Evolutionary conservation across 257 asterid genomes (phyloP), one percentile per base, ranked within the genome.

Genomic region (Nicotiana undulata): DNA sequence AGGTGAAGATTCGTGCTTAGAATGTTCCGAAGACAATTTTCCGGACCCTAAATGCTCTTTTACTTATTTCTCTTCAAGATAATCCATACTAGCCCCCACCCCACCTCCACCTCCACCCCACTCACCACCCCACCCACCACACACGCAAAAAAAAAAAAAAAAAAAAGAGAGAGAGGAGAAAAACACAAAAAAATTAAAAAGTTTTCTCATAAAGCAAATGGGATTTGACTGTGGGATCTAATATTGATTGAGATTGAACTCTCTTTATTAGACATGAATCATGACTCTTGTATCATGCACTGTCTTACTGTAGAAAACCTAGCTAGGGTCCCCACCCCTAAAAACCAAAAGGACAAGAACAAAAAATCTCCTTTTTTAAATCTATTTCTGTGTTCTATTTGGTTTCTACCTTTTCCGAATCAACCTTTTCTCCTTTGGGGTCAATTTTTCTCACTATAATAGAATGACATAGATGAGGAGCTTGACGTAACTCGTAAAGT

Each of bases 251-350:
- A 82, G 90, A 89, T 84, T 81, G 93, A 82, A 87, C 82, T 79
- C 82, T 83, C 95, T 92, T 91, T 92, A 87, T 82, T 87, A 85
- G 95, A 91, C 97, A 92, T 90, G 92, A 92, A 94, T 94, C 93
- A 94, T 94, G 91, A 84, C 92, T 84, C 61, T 91, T 88, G 87
- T 86, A 89, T 89, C 93, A 92, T 92, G 97, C 92, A 92, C 53
- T 94, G 97, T 94, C 97, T 86, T 93, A 81, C 86, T 84, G 82
- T 79, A 70, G 65, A 83, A 80, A 93, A 86, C 66, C 29, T 58
- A 9, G 4, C 75, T 55, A 40, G 84, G 90, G 89, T 31, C 90
- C 89, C 91, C 84, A 59, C 64, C 78, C 52, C 55, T 56, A 72
- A 24, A 46, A 24, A 7, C 1, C 13, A 72, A 72, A 46, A 6